phyloP scores from a whole-genome alignment of 345 rosid species.

The Pugionium cornutum region DNA sequence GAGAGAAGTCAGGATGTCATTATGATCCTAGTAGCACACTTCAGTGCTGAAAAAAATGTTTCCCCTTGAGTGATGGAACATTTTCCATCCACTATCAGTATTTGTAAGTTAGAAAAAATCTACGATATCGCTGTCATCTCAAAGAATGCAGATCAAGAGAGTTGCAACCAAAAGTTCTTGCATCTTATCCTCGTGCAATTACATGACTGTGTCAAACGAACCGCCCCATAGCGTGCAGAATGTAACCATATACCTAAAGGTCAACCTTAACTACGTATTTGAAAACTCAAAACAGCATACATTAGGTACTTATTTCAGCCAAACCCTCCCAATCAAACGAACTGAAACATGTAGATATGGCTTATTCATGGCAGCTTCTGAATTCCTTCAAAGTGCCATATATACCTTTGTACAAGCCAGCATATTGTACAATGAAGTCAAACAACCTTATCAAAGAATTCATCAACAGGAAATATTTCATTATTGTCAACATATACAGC shows the following conservation, averaged over 20 bases:
- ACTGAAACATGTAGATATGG: conserved; percentile 9
- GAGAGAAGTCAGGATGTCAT: conserved; percentile 22
- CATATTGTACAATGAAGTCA: conserved; percentile 5
- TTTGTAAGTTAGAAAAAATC: conserved; percentile 3
- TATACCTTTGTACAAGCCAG: conserved; percentile 20
- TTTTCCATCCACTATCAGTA: conserved; percentile 20
- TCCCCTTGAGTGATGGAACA: conserved; percentile 22
- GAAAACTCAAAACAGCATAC: conserved; percentile 5
- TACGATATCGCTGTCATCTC: background rate
- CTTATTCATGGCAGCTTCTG: conserved; percentile 4
- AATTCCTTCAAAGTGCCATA: conserved; percentile 4
- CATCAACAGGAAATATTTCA: conserved; percentile 7
- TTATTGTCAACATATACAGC: conserved; percentile 10
- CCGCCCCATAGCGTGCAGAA: conserved; percentile 6
- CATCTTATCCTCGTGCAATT: background rate
- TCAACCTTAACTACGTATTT: conserved; percentile 7
- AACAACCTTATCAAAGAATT: background rate
- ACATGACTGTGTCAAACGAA: conserved; percentile 4
- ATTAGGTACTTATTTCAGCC: background rate
- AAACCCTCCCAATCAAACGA: background rate
- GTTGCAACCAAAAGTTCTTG: background rate
- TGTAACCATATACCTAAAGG: conserved; percentile 17
- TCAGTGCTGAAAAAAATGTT: conserved; percentile 13
- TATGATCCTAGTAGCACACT: conserved; percentile 27
- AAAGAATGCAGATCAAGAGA: conserved; percentile 9